These are phyloP conservation scores for Eucalyptus sp. DNA, from an alignment of 345 rosid species.

Conservation along the genomic window DNA sequence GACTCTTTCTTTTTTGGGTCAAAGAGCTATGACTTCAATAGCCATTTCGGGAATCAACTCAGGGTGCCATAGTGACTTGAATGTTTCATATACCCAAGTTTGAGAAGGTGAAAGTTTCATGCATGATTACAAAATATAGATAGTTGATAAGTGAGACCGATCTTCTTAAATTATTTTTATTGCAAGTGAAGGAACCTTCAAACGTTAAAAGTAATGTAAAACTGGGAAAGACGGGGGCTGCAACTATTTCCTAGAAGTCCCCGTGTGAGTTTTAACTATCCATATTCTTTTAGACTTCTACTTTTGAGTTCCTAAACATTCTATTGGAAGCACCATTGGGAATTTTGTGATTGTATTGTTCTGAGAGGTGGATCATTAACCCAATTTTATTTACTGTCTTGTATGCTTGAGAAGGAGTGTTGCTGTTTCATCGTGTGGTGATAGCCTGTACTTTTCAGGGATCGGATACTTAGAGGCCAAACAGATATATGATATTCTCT, in stretches of 20 bases:
- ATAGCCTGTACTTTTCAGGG: conserved; percentile 21
- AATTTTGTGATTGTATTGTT: background rate
- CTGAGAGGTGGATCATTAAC: background rate
- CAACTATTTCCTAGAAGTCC: background rate
- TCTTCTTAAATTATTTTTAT: background rate
- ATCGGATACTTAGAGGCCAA: conserved; percentile 81
- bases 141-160: background rate
- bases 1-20: background rate
- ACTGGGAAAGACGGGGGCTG: background rate
- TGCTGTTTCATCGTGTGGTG: background rate
- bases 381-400: background rate
- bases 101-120: background rate
- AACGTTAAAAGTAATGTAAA: background rate
- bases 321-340: background rate
- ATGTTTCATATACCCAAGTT: background rate
- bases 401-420: background rate
- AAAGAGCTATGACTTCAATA: background rate
- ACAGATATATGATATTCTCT: conserved; percentile 61
- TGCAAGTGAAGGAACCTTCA: background rate
- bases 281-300: background rate
- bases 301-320: background rate
- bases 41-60: background rate
- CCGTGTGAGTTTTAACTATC: background rate
- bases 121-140: background rate
- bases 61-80: background rate